Evolutionary conservation across 1,139 yeast species (phyloP).

Genomic region (Yamadazyma triangularis): DNA sequence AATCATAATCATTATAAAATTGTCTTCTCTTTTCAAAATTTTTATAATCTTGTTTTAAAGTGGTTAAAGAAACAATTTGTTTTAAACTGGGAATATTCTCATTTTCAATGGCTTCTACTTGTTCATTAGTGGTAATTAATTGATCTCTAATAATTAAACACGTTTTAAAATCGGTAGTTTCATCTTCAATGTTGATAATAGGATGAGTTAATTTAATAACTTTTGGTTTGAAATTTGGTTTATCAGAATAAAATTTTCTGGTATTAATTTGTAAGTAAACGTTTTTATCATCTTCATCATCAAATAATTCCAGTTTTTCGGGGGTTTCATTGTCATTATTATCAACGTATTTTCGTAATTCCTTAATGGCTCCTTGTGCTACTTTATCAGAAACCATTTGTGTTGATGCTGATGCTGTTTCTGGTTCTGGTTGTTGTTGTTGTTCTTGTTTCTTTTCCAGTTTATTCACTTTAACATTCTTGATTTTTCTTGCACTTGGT

Average conservation of each 20-base stretch:
- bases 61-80: slow-evolving; percentile 50
- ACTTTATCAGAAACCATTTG: slow-evolving; percentile 19
- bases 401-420: slow-evolving; percentile 1
- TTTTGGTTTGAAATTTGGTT: slow-evolving; percentile 71
- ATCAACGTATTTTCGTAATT: slow-evolving; percentile 42
- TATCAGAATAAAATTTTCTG: slow-evolving; percentile 58
- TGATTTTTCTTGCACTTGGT: slow-evolving; percentile 15
- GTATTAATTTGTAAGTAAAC: slow-evolving; percentile 59
- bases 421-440: slow-evolving; percentile 1
- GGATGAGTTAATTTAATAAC: slow-evolving; percentile 52
- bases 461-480: slow-evolving; percentile 12
- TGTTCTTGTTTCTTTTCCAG: slow-evolving; percentile 2
- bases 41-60: slow-evolving; percentile 63
- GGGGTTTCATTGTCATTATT: slow-evolving; percentile 25
- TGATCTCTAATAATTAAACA: slow-evolving; percentile 73
- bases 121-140: slow-evolving; percentile 53
- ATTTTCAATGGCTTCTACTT: slow-evolving; percentile 57
- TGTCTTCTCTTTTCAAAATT: slow-evolving; percentile 70
- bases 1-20: slow-evolving; percentile 54
- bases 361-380: slow-evolving; percentile 45
- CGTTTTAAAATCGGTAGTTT: slow-evolving; percentile 48
- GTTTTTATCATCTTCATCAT: slow-evolving; percentile 48
- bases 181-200: slow-evolving; percentile 25
- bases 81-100: slow-evolving; percentile 44
- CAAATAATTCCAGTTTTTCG: slow-evolving; percentile 32